These are phyloP conservation scores for Atractiella rhizophila DNA, from an alignment of 768 basidiomycete genomes.

Conservation along the genomic window DNA sequence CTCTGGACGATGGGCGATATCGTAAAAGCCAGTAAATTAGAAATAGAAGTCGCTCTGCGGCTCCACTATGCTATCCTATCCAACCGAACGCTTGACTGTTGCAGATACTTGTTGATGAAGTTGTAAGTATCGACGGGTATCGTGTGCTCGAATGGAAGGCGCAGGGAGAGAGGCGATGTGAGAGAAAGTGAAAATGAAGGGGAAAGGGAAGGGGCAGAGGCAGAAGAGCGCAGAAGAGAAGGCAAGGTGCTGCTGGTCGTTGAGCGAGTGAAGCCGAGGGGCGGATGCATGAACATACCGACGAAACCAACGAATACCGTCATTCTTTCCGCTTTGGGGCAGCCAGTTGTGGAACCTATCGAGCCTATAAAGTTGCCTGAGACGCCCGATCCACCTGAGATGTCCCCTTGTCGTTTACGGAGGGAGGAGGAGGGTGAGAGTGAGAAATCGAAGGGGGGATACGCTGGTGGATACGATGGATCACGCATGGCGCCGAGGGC, in stretches of 20 bases:
- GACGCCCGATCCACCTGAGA: conserved; percentile 16
- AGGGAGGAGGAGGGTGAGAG: too few relatives aligned
- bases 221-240: conserved; percentile 2
- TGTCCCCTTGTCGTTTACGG: conserved; percentile 12
- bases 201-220: not conserved
- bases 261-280: too few relatives aligned
- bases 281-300: too few relatives aligned
- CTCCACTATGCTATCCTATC: too few relatives aligned
- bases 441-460: conserved; percentile 28
- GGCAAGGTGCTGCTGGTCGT: conserved; percentile 63
- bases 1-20: too few relatives aligned
- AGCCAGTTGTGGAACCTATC: conserved; percentile 47
- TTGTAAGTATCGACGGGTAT: too few relatives aligned
- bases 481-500: conserved; percentile 14
- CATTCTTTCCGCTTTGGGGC: conserved; percentile 44
- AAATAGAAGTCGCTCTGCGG: too few relatives aligned
- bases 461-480: conserved; percentile 25
- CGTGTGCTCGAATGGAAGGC: too few relatives aligned
- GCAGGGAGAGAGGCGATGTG: conserved; percentile 24
- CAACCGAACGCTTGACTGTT: too few relatives aligned
- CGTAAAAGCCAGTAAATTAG: too few relatives aligned
- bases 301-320: conserved; percentile 65
- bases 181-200: too few relatives aligned
- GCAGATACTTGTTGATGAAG: too few relatives aligned
- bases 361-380: conserved; percentile 34